phyloP scores from a whole-genome alignment of 148 eudicot genomes.

The Rhododendron kiyosumense region DNA sequence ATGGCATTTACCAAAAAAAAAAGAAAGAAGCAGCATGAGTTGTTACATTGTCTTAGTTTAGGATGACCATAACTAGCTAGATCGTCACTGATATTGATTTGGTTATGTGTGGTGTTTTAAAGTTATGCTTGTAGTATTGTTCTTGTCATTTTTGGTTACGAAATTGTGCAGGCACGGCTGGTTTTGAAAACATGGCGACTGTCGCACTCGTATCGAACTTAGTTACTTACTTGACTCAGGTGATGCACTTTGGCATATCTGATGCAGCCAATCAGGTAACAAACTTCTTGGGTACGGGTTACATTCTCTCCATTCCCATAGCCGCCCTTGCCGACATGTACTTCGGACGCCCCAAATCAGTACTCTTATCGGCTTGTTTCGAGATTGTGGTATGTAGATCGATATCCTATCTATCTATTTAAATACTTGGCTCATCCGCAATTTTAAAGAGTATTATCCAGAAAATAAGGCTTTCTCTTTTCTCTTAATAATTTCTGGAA shows the following conservation, averaged over 20 bases:
- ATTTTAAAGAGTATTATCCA: too few relatives aligned
- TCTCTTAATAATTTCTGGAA: too few relatives aligned
- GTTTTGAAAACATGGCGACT: conserved; percentile 40
- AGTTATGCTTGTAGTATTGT: not conserved
- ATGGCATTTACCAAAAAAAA: too few relatives aligned
- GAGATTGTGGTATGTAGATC: conserved; percentile 31
- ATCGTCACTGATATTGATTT: too few relatives aligned
- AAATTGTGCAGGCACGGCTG: conserved; percentile 21
- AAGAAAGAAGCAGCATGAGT: too few relatives aligned
- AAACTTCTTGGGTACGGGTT: conserved; percentile 37
- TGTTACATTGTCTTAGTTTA: too few relatives aligned
- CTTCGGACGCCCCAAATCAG: conserved; percentile 30
- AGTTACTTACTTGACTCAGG: conserved; percentile 32
- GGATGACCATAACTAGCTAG: too few relatives aligned
- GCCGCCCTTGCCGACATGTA: conserved; percentile 37
- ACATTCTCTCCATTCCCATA: conserved; percentile 28
- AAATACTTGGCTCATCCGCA: too few relatives aligned
- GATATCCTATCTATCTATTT: not conserved
- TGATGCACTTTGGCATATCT: conserved; percentile 36
- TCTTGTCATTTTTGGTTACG: too few relatives aligned
- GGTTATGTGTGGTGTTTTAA: not conserved
- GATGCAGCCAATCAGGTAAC: conserved; percentile 41
- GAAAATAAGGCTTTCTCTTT: too few relatives aligned
- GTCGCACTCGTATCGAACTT: conserved; percentile 29
- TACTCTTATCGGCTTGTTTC: conserved; percentile 20